Percentiles rank a stretch among this genome's conserved stretches.
These are phyloP conservation scores for Colletotrichum tanaceti DNA, from an alignment of 2,329 filamentous ascomycete genomes.

Conservation along the genomic window DNA sequence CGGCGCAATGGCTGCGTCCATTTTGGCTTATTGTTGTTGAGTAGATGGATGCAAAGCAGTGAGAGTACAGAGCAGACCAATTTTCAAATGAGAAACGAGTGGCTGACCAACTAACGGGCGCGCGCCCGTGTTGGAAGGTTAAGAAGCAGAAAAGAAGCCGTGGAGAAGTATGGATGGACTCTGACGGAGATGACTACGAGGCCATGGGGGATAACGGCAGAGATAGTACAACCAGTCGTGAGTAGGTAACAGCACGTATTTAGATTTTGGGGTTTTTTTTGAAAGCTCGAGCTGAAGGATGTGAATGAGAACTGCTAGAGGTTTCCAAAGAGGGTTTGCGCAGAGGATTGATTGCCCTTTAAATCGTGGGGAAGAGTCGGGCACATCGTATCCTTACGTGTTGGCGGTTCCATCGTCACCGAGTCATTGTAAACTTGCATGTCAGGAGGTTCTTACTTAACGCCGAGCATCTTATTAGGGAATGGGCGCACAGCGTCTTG, in stretches of 20 bases:
- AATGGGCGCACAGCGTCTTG: background rate
- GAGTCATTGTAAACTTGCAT: constrained; percentile 9
- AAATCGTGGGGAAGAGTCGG: background rate
- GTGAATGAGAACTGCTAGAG: background rate
- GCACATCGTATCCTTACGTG: background rate
- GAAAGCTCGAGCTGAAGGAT: constrained; percentile 13
- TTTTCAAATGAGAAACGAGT: background rate
- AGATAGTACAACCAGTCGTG: background rate
- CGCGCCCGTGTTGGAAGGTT: background rate
- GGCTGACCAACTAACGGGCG: background rate
- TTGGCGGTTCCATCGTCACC: background rate
- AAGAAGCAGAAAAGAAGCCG: background rate
- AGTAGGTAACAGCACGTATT: background rate
- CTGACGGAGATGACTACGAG: background rate
- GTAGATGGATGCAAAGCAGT: background rate
- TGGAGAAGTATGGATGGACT: background rate
- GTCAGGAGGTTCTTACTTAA: background rate
- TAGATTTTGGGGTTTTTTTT: too few species aligned
- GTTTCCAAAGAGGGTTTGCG: constrained; percentile 7
- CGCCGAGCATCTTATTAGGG: constrained; percentile 3
- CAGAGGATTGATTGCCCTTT: constrained; percentile 5
- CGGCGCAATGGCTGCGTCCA: background rate
- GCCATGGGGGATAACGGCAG: background rate
- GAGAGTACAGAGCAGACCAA: background rate
- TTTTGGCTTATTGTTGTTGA: background rate